Evolutionary conservation across 2,329 filamentous ascomycete species (phyloP).

Genomic region (Coniochaeta sp.): DNA sequence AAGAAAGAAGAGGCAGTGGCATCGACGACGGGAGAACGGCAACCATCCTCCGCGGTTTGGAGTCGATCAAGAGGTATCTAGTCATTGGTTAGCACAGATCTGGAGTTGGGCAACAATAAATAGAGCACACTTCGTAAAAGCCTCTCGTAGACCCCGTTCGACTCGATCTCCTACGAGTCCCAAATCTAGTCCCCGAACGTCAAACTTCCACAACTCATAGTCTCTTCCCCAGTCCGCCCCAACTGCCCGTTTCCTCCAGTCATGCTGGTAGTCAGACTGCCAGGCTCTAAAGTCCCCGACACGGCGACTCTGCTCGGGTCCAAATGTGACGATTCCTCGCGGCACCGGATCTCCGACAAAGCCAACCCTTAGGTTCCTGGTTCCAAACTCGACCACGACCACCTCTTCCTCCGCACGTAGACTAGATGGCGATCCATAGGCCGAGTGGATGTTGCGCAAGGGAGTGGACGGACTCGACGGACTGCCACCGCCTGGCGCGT

Average conservation of each 20-base stretch:
- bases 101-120: not conserved
- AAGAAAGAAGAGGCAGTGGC: slow-evolving; percentile 70
- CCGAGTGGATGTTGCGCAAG: slow-evolving; percentile 42
- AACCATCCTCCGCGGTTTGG: slow-evolving; percentile 65
- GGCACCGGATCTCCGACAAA: slow-evolving; percentile 79
- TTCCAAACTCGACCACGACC: slow-evolving; percentile 75
- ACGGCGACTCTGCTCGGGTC: slow-evolving; percentile 68
- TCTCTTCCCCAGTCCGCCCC: slow-evolving; percentile 53
- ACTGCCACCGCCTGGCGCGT: slow-evolving; percentile 8
- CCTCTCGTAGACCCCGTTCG: slow-evolving; percentile 72
- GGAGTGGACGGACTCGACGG: slow-evolving; percentile 55
- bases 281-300: slow-evolving; percentile 76
- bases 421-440: slow-evolving; percentile 52
- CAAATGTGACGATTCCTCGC: slow-evolving; percentile 63
- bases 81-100: not conserved
- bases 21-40: slow-evolving; percentile 72
- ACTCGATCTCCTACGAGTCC: slow-evolving; percentile 80
- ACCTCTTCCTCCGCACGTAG: slow-evolving; percentile 75
- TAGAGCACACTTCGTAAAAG: slow-evolving; percentile 63
- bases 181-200: slow-evolving; percentile 66
- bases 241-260: slow-evolving; percentile 37
- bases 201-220: slow-evolving; percentile 71
- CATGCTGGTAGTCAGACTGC: slow-evolving; percentile 43
- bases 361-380: slow-evolving; percentile 70
- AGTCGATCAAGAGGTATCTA: slow-evolving; percentile 62